Evolutionary conservation across 768 basidiomycete species (phyloP).

Genomic region (Mycena epipterygia): DNA sequence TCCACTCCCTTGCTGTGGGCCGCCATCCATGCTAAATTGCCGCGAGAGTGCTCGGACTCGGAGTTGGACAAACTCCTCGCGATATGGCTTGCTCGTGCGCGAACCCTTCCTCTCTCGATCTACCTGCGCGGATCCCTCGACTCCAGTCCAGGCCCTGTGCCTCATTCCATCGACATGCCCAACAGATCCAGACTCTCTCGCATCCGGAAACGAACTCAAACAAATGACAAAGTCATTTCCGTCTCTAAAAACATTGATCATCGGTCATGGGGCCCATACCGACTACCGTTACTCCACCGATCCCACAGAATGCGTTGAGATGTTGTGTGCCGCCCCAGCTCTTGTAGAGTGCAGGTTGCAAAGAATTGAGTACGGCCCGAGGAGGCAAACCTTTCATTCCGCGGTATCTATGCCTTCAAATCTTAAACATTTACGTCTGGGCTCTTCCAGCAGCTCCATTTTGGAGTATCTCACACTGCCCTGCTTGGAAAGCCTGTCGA

Average conservation of each 20-base stretch:
- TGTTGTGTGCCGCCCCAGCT: neutral
- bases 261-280: neutral
- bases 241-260: neutral
- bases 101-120: neutral
- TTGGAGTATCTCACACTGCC: constrained; percentile 8
- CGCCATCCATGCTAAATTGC: neutral
- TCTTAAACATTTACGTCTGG: neutral
- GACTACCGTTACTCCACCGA: neutral
- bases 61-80: neutral
- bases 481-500: neutral
- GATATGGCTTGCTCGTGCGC: neutral
- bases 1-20: neutral
- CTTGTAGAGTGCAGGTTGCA: neutral
- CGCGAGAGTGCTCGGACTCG: no score
- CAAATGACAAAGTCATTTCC: neutral
- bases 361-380: neutral
- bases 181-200: constrained; percentile 4
- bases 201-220: neutral
- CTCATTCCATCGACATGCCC: neutral
- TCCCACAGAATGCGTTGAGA: neutral
- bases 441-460: neutral
- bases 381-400: neutral
- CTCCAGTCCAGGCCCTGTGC: neutral
- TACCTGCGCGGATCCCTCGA: neutral
- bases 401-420: neutral